Evolutionary conservation across 352 stramenopile genomes (phyloP).

Genomic region (Phytophthora europaea): DNA sequence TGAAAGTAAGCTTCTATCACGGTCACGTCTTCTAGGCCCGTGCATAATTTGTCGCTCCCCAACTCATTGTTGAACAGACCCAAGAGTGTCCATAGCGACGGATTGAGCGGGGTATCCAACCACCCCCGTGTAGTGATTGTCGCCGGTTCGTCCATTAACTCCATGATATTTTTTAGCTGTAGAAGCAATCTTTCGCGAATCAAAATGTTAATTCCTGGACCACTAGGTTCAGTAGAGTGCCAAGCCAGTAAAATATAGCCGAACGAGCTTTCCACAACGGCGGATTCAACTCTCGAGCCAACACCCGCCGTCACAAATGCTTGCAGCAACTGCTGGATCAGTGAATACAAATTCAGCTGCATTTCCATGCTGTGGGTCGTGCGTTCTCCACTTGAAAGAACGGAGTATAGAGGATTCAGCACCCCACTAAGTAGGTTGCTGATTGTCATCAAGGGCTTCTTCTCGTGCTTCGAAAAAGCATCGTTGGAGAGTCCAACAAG

Average conservation of each 20-base stretch:
- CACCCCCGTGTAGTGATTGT: constrained; percentile 18
- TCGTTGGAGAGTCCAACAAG: constrained; percentile 23
- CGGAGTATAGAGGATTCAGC: constrained; percentile 23
- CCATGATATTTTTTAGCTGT: constrained; percentile 40
- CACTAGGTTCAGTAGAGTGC: background rate
- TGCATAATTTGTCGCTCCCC: constrained; percentile 13
- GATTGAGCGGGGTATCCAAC: background rate
- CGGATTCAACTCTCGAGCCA: background rate
- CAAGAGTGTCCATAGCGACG: constrained; percentile 34
- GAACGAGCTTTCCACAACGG: constrained; percentile 21
- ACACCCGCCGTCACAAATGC: constrained; percentile 10
- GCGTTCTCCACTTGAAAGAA: background rate
- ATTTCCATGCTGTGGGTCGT: background rate
- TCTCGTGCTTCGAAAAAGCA: background rate
- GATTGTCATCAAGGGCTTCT: constrained; percentile 14
- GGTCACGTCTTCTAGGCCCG: constrained; percentile 21
- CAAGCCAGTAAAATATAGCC: constrained; percentile 10
- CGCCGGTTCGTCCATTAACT: constrained; percentile 22
- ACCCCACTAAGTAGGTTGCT: constrained; percentile 22
- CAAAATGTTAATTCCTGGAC: constrained; percentile 4
- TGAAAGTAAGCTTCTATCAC: constrained; percentile 22
- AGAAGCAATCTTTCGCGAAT: constrained; percentile 45
- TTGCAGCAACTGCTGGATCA: constrained; percentile 26
- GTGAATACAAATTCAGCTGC: constrained; percentile 26
- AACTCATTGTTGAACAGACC: constrained; percentile 24